A percentile compares a stretch with the other conserved stretches of the same genome.
phyloP scores from a whole-genome alignment of 331 rosid genomes.

The Arachis monticola region DNA sequence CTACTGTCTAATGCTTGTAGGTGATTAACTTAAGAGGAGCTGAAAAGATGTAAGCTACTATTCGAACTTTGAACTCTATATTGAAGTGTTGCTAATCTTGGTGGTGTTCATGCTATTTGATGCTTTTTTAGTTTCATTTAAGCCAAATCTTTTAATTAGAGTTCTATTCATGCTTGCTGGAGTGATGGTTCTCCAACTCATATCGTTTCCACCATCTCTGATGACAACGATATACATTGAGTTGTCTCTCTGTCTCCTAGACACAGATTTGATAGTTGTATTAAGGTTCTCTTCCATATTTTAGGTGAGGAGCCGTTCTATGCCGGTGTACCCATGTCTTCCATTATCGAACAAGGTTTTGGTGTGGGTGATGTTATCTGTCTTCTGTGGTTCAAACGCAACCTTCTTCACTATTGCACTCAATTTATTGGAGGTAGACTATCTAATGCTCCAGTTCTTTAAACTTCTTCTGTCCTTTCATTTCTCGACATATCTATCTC shows the following conservation, averaged over 20 bases:
- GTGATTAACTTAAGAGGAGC: too few species aligned
- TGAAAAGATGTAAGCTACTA: too few species aligned
- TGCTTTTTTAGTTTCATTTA: too few species aligned
- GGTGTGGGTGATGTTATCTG: slow-evolving; percentile 91
- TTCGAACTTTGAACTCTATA: too few species aligned
- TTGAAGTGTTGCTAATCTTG: too few species aligned
- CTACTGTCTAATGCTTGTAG: too few species aligned
- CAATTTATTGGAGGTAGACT: slow-evolving; percentile 78
- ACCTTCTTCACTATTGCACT: slow-evolving; percentile 87
- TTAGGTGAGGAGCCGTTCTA: slow-evolving; percentile 86
- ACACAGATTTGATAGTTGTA: slow-evolving; percentile 25
- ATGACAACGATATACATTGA: slow-evolving; percentile 70
- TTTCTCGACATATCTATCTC: neutral
- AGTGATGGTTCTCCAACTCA: slow-evolving; percentile 73
- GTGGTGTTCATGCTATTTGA: too few species aligned
- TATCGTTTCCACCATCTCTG: slow-evolving; percentile 90
- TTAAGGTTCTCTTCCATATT: slow-evolving; percentile 35
- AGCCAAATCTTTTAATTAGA: too few species aligned
- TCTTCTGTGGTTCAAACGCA: slow-evolving; percentile 94
- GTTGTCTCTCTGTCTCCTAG: neutral
- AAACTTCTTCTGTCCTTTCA: neutral
- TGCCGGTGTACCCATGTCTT: slow-evolving; percentile 72
- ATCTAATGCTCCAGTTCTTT: slow-evolving; percentile 24
- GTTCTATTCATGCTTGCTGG: too few species aligned
- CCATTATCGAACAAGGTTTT: slow-evolving; percentile 18